These are phyloP conservation scores for Parsonsia alboflavescens DNA, from an alignment of 257 asterid species.

Conservation along the genomic window DNA sequence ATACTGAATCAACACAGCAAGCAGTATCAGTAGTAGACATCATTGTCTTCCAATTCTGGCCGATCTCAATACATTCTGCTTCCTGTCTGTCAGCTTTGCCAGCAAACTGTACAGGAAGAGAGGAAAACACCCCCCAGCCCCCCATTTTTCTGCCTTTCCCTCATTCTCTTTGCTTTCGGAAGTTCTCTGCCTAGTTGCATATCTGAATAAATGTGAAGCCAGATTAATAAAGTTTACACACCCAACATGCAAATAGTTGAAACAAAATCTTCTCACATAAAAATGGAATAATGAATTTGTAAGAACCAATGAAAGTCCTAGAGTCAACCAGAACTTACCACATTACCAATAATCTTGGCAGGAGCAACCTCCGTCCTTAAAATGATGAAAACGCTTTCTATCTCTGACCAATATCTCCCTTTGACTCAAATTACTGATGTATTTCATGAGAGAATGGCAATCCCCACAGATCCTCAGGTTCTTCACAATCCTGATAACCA, in stretches of 20 bases:
- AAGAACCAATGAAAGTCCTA: background rate
- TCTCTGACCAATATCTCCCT: constrained; percentile 40
- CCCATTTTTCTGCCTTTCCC: constrained; percentile 89
- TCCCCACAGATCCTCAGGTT: constrained; percentile 41
- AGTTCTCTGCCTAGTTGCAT: constrained; percentile 71
- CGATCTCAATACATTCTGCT: constrained; percentile 83
- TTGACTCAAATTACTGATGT: constrained; percentile 24
- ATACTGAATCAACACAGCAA: background rate
- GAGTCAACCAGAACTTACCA: constrained; percentile 11
- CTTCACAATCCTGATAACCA: constrained; percentile 32
- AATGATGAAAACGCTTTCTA: constrained; percentile 42
- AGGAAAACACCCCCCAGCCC: constrained; percentile 41
- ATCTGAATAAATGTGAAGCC: constrained; percentile 44
- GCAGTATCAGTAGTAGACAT: constrained; percentile 17
- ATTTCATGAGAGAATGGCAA: constrained; percentile 39
- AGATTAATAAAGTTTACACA: background rate
- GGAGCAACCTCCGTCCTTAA: constrained; percentile 36
- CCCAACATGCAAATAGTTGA: background rate
- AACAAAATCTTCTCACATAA: background rate
- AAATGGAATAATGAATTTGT: background rate
- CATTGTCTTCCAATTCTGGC: constrained; percentile 96
- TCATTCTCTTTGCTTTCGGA: constrained; percentile 87
- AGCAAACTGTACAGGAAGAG: constrained; percentile 41
- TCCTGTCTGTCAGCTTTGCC: constrained; percentile 95
- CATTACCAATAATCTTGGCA: constrained; percentile 41